These are phyloP conservation scores for Leccinum disarticulatum DNA, from an alignment of 768 basidiomycete genomes.

Conservation along the genomic window DNA sequence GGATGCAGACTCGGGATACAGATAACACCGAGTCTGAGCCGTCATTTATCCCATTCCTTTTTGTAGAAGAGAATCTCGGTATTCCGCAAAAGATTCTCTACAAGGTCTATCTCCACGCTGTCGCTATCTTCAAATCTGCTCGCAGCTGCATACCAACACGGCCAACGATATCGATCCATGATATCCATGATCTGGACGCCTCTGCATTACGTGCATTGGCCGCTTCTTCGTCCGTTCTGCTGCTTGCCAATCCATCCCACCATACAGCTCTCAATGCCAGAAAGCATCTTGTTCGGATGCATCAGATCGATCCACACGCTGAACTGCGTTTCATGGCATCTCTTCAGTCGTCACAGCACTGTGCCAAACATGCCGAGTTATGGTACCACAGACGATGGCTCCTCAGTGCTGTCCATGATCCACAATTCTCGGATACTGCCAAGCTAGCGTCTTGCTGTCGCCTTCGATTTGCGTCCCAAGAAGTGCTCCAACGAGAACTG, in stretches of 20 bases:
- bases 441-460: neutral
- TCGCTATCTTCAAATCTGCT: slow-evolving; percentile 34
- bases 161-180: neutral
- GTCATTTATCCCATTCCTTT: slow-evolving; percentile 49
- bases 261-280: slow-evolving; percentile 65
- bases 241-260: slow-evolving; percentile 68
- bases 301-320: slow-evolving; percentile 35
- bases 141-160: slow-evolving; percentile 11
- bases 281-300: slow-evolving; percentile 48
- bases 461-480: slow-evolving; percentile 31
- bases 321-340: slow-evolving; percentile 52
- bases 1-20: slow-evolving; percentile 30
- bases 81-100: slow-evolving; percentile 60
- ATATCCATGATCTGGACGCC: slow-evolving; percentile 2
- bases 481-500: slow-evolving; percentile 48
- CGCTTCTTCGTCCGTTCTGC: slow-evolving; percentile 46
- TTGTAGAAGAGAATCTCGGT: slow-evolving; percentile 60
- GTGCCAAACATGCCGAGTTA: slow-evolving; percentile 62
- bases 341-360: slow-evolving; percentile 51
- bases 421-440: neutral
- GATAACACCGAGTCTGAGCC: slow-evolving; percentile 15
- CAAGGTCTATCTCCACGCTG: slow-evolving; percentile 48
- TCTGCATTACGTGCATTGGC: slow-evolving; percentile 21
- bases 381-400: slow-evolving; percentile 77
- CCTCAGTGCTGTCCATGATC: slow-evolving; percentile 36